phyloP scores from a whole-genome alignment of 805 yeast species.

The Myxozyma vanderwaltii region DNA sequence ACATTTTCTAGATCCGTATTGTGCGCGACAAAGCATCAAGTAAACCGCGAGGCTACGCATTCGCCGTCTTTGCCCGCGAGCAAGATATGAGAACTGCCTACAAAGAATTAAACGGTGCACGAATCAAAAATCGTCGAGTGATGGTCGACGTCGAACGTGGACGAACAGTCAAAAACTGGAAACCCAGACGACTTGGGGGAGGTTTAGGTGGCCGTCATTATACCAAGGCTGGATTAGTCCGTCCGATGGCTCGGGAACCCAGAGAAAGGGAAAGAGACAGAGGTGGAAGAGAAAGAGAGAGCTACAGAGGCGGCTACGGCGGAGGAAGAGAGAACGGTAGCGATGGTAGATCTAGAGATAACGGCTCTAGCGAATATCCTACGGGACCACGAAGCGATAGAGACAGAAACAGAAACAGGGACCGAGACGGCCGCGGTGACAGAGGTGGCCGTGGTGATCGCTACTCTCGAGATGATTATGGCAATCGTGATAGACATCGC shows the following conservation, averaged over 20 bases:
- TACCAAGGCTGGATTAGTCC: conserved; percentile 42
- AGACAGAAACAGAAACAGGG: conserved; percentile 27
- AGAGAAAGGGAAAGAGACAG: conserved; percentile 28
- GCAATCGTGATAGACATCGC: conserved; percentile 25
- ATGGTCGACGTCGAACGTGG: conserved; percentile 48
- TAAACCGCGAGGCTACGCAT: conserved; percentile 80
- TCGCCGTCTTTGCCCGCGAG: conserved; percentile 67
- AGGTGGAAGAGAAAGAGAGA: conserved; percentile 26
- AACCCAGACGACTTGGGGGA: conserved; percentile 66
- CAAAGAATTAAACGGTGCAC: conserved; percentile 56
- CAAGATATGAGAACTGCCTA: conserved; percentile 63
- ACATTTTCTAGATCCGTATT: conserved; percentile 50
- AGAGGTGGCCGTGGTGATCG: conserved; percentile 20
- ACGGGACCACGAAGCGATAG: conserved; percentile 31
- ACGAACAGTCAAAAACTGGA: conserved; percentile 44
- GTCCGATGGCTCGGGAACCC: conserved; percentile 15
- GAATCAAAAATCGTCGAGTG: conserved; percentile 56
- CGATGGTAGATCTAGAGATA: conserved; percentile 26
- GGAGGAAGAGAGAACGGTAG: conserved; percentile 38
- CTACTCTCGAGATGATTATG: conserved; percentile 20
- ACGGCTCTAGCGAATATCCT: conserved; percentile 32
- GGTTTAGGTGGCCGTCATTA: conserved; percentile 88
- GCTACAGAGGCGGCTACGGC: conserved; percentile 9
- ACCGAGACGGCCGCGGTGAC: conserved; percentile 12
- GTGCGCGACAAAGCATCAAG: conserved; percentile 57